Base-by-base conservation (phyloP, 1,284 basidiomycete species). In the Rhodofomes roseus region DNA sequence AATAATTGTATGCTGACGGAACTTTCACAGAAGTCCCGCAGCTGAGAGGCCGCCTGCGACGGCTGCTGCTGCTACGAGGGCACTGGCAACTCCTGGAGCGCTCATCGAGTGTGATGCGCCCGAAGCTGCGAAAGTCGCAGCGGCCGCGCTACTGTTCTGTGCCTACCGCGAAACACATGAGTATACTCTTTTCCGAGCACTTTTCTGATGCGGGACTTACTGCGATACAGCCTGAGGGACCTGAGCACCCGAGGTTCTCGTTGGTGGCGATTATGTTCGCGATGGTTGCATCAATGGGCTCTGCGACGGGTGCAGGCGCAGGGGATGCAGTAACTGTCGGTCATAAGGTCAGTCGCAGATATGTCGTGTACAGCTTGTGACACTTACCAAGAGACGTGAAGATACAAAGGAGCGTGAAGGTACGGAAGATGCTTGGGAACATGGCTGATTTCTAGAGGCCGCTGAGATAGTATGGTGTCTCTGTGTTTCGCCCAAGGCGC, bases 191-290 rank as follows among this genome's bases (percentile, higher is more conserved):
- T 4, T 7, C 39, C n/a, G 12, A 5, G 23, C 11, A 25, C 27
- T 12, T 22, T 20, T 14, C 27, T 36, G 36, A 18, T 11, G 16
- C 8, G 29, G 51, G 20, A 55, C 58, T 59, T 9, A 59, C 58
- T 12, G 53, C 58, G 23, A 44, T 6, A 18, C 58, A 59, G 4
- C 58, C 58, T 23, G 36, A 37, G 20, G 51, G 52, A 8, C 40
- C 57, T 9, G 58, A 40, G 37, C 58, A 59, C 27, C 58, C 58
- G 4, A 52, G 18, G 27, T 59, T 59, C 18, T 59, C 37, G 18
- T 59, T 59, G 16, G 23, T 39, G n/a, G 58, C 58, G 22, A 59
- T 56, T 18, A 56, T 27, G n/a, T 59, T 31, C 39, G 58, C 58
- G 23, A 59, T 48, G 3, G 37, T 59, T 1, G 54, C 18, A 23